Percentiles rank a stretch among this genome's conserved stretches.
phyloP scores from a whole-genome alignment of 805 yeast genomes.

The Yarrowia keelungensis region DNA sequence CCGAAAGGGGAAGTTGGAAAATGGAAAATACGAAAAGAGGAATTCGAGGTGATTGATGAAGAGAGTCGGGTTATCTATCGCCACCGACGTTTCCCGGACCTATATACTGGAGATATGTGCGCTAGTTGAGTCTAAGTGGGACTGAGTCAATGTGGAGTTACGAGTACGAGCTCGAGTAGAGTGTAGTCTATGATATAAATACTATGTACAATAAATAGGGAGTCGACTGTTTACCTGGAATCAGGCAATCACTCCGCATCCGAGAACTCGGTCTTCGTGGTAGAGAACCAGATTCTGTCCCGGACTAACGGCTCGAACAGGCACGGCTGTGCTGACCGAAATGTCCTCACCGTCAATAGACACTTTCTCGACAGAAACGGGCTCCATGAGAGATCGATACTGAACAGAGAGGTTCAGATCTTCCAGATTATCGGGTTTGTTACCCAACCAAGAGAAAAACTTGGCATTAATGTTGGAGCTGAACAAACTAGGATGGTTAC shows the following conservation, averaged over 20 bases:
- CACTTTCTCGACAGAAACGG: slow-evolving; percentile 53
- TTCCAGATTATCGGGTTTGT: slow-evolving; percentile 37
- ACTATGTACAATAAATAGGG: slow-evolving; percentile 28
- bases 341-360: slow-evolving; percentile 40
- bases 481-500: slow-evolving; percentile 63
- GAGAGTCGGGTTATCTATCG: no score
- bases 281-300: slow-evolving; percentile 88
- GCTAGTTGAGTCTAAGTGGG: slow-evolving; percentile 10
- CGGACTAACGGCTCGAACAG: slow-evolving; percentile 79
- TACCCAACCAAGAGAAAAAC: slow-evolving; percentile 61
- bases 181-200: not conserved
- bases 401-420: slow-evolving; percentile 58
- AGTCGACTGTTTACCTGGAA: no score
- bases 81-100: not conserved
- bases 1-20: slow-evolving; percentile 4
- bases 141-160: not conserved
- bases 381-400: slow-evolving; percentile 74
- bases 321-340: slow-evolving; percentile 53
- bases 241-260: slow-evolving; percentile 50
- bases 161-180: no score
- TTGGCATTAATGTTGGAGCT: slow-evolving; percentile 54
- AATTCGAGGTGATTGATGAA: no score
- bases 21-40: no score
- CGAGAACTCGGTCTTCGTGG: slow-evolving; percentile 68
- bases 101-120: slow-evolving; percentile 12